phyloP scores from a whole-genome alignment of 805 yeast species.

The Yamadazyma nakazawae region DNA sequence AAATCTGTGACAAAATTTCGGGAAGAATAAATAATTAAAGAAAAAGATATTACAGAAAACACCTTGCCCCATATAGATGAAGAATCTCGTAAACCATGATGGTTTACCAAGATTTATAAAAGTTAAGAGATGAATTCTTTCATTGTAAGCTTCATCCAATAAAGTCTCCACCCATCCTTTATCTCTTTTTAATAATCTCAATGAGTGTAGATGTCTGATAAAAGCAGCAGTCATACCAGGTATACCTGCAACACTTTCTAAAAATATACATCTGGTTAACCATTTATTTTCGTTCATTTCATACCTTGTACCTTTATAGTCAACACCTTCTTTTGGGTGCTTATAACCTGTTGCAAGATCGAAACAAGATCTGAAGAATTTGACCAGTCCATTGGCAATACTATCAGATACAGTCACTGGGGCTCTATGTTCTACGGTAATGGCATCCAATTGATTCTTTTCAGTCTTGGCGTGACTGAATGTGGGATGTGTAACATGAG shows the following conservation, averaged over 20 bases:
- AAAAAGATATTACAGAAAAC: conserved; percentile 67
- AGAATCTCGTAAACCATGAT: conserved; percentile 49
- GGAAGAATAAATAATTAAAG: conserved; percentile 53
- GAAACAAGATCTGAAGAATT: conserved; percentile 46
- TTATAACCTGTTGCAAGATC: conserved; percentile 64
- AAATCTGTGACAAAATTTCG: conserved; percentile 67
- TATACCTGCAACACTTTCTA: conserved; percentile 75
- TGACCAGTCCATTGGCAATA: conserved; percentile 48
- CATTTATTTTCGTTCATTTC: conserved; percentile 62
- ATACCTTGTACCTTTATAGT: conserved; percentile 38
- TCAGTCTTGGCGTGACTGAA: conserved; percentile 36
- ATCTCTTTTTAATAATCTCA: conserved; percentile 60
- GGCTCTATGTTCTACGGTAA: conserved; percentile 50
- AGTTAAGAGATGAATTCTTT: conserved; percentile 71
- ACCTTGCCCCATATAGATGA: conserved; percentile 66
- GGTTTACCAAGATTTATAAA: conserved; percentile 66
- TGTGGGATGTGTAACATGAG: conserved; percentile 38
- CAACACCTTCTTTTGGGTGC: conserved; percentile 42
- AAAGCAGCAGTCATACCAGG: conserved; percentile 78
- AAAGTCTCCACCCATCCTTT: conserved; percentile 74
- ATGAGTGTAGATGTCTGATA: conserved; percentile 62
- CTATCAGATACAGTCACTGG: conserved; percentile 49
- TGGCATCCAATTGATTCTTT: conserved; percentile 29
- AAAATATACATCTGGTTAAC: conserved; percentile 59
- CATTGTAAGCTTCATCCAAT: conserved; percentile 73